Conservation (phyloP, 148 eudicot genomes). For the Vaccinium myrtillus region DNA sequence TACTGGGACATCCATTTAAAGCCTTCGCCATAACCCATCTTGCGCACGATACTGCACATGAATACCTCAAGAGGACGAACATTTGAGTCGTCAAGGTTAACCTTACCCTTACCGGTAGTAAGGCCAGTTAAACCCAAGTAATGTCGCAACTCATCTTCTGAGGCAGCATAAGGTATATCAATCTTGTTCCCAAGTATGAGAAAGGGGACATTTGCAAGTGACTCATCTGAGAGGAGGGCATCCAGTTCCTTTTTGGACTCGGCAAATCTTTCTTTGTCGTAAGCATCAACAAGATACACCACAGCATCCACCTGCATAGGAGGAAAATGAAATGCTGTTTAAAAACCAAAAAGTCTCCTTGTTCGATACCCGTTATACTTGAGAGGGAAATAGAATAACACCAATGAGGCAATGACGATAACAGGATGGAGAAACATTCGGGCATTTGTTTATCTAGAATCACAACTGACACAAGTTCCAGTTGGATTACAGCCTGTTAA, state of each 20-base stretch:
- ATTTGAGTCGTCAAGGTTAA: slow-evolving; percentile 48
- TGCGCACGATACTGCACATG: slow-evolving; percentile 80
- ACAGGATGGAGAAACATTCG: slow-evolving; percentile 6
- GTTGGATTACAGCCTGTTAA: neutral
- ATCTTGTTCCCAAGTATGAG: slow-evolving; percentile 67
- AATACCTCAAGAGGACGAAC: slow-evolving; percentile 70
- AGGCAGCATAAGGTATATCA: slow-evolving; percentile 36
- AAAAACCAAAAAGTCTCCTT: neutral
- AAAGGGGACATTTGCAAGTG: slow-evolving; percentile 59
- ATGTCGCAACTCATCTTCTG: slow-evolving; percentile 63
- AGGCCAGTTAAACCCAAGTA: slow-evolving; percentile 53
- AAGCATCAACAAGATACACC: slow-evolving; percentile 69
- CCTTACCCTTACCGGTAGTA: slow-evolving; percentile 72
- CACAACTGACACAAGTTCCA: neutral
- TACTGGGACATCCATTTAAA: slow-evolving; percentile 78
- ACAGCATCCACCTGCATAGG: slow-evolving; percentile 67
- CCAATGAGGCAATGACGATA: neutral
- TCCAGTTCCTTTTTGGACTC: slow-evolving; percentile 68
- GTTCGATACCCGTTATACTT: neutral
- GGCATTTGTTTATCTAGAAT: neutral
- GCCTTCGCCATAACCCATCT: slow-evolving; percentile 83
- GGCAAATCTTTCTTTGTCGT: slow-evolving; percentile 64
- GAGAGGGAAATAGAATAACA: neutral
- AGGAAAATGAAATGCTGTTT: neutral
- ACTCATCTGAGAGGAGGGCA: slow-evolving; percentile 61